phyloP scores from a whole-genome alignment of 306 rosid genomes.

The Hylodesmum podocarpum region DNA sequence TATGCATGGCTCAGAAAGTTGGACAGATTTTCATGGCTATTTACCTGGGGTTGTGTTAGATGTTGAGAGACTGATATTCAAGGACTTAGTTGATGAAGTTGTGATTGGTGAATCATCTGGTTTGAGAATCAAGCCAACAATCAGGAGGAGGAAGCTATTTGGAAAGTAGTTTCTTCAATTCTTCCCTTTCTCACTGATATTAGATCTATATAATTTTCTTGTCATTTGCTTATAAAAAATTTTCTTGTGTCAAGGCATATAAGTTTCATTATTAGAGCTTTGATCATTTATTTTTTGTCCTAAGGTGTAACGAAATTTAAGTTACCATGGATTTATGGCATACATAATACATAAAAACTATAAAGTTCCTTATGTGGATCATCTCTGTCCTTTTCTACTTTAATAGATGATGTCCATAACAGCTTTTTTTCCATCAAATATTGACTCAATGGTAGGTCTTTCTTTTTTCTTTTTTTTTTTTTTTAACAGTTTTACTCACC shows the following conservation, averaged over 20 bases:
- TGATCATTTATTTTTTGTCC: conserved; percentile 23
- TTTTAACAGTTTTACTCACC: no score
- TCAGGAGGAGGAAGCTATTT: conserved; percentile 64
- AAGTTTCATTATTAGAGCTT: conserved; percentile 12
- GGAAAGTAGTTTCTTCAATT: conserved; percentile 44
- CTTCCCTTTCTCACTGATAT: conserved; percentile 25
- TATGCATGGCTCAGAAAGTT: conserved; percentile 50
- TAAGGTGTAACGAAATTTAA: conserved; percentile 41
- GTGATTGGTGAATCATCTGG: conserved; percentile 69
- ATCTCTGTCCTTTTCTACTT: neutral
- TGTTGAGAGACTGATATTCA: conserved; percentile 71
- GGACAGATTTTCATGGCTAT: conserved; percentile 63
- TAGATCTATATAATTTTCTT: conserved; percentile 10
- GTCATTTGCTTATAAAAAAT: conserved; percentile 21
- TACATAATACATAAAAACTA: conserved; percentile 25
- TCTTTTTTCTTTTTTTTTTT: no score
- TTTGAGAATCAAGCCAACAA: conserved; percentile 51
- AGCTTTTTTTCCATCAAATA: no score
- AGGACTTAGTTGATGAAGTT: conserved; percentile 78
- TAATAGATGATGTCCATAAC: no score
- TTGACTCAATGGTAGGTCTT: neutral
- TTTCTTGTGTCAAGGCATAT: neutral
- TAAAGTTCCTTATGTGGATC: conserved; percentile 14
- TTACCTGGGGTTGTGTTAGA: conserved; percentile 65
- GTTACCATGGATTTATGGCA: conserved; percentile 35